Evolutionary conservation across 106 monocot genomes (phyloP).

Genomic region (Acorus gramineus): DNA sequence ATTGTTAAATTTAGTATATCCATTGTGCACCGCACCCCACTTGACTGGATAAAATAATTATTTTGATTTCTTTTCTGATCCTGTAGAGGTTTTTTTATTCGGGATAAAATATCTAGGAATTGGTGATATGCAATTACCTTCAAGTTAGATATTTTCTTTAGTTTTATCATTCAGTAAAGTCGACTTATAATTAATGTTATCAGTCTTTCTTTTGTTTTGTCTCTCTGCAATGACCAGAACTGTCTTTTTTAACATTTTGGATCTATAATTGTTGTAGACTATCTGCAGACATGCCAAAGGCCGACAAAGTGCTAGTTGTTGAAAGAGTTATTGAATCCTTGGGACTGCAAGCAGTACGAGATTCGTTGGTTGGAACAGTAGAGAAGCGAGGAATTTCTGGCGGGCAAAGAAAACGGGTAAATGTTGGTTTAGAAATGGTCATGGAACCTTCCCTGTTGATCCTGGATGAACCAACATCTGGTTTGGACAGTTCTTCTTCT

Average conservation of each 20-base stretch:
- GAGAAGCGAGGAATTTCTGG: slow-evolving; percentile 94
- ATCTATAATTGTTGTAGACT: slow-evolving; percentile 35
- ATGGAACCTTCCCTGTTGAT: slow-evolving; percentile 93
- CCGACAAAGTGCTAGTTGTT: slow-evolving; percentile 78
- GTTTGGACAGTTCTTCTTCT: slow-evolving; percentile 91
- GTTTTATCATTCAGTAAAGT: too few relatives aligned
- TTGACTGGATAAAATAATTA: too few relatives aligned
- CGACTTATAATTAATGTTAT: too few relatives aligned
- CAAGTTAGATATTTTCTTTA: too few relatives aligned
- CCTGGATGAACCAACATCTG: slow-evolving; percentile 95
- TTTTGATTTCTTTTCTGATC: too few relatives aligned
- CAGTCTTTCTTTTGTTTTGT: too few relatives aligned
- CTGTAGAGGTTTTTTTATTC: too few relatives aligned
- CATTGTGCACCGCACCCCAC: too few relatives aligned
- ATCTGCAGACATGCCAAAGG: slow-evolving; percentile 53
- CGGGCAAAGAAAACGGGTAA: slow-evolving; percentile 90
- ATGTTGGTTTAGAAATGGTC: slow-evolving; percentile 96
- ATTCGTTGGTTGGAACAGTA: slow-evolving; percentile 89
- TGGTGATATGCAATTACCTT: too few relatives aligned
- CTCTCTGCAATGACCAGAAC: not conserved
- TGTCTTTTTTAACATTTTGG: not conserved
- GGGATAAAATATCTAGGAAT: too few relatives aligned
- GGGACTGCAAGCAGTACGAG: slow-evolving; percentile 65
- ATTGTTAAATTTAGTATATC: too few relatives aligned
- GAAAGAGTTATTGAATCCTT: slow-evolving; percentile 95